Base-by-base conservation (phyloP, 2,329 filamentous ascomycete species). In the Pyrenochaeta sp. region DNA sequence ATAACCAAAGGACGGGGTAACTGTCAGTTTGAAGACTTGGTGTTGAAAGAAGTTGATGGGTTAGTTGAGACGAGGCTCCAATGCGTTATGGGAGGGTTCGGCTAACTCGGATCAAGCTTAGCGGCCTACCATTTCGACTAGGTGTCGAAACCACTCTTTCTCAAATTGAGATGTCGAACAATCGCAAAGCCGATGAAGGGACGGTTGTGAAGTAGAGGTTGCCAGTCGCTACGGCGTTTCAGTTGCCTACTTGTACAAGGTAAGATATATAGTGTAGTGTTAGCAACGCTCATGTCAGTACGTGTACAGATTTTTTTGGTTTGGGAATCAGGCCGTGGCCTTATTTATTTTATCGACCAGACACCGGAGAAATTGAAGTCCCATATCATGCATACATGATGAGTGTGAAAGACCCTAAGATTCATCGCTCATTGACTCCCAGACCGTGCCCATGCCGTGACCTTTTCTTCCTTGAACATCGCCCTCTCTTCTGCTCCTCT, bases 351-450 rank as follows among this genome's bases (percentile, higher is more conserved):
- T 64, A 67, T 68, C 59, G 72, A 75, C 72, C 72, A 72, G 72
- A 77, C 73, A 75, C 73, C 71, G 66, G 66, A 72, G 64, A 73
- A 76, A 71, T 72, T 66, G 69, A 74, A 72, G 71, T 71, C 71
- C 73, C 72, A 72, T 71, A 61, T 74, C 72, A 77, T 75, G 71
- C 56, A 73, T 69, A 73, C 71, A 73, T 72, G 68, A 72, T 67
- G 70, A 70, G 67, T 75, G 65, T 73, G 68, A 69, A 75, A 76
- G 64, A 71, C 71, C 72, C 71, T 72, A 65, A 73, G 71, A 74
- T 75, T 73, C 72, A 74, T 76, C 71, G 72, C 74, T 76, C 71
- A 73, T 77, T 73, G 72, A 76, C 73, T 75, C 73, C 71, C 66
- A 71, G 69, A 71, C 72, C 74, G 66, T 75, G 66, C 68, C 72